phyloP scores from a whole-genome alignment of 208 protist genomes.

The Crithidia sp. region DNA sequence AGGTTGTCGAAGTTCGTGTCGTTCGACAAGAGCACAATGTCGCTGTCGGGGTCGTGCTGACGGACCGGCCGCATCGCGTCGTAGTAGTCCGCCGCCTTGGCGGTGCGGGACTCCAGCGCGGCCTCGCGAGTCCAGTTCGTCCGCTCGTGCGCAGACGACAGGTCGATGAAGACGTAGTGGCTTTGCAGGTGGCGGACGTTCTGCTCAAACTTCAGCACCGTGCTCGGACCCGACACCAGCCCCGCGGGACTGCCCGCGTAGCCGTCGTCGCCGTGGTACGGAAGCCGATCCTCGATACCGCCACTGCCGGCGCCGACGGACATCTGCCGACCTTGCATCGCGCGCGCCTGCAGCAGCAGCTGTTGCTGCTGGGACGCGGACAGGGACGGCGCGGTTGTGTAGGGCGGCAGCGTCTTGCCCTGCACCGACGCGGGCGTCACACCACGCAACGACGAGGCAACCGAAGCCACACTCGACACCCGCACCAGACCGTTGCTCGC shows the following conservation, averaged over 20 bases:
- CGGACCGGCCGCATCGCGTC: constrained; percentile 42
- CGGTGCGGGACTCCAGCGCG: constrained; percentile 26
- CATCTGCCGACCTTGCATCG: neutral
- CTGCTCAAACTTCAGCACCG: constrained; percentile 14
- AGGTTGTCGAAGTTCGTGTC: constrained; percentile 42
- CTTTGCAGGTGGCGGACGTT: constrained; percentile 30
- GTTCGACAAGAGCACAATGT: constrained; percentile 43
- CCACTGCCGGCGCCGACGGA: neutral
- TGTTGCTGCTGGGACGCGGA: neutral
- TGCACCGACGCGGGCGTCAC: neutral
- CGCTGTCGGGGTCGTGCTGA: constrained; percentile 37
- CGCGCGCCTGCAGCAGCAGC: neutral
- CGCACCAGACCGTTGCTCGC: neutral
- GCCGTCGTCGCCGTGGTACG: constrained; percentile 1
- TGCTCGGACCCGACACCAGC: neutral
- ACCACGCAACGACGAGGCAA: constrained; percentile 8
- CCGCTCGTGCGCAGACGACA: constrained; percentile 44
- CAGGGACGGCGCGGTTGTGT: neutral
- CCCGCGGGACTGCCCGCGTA: constrained; percentile 4
- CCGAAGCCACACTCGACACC: constrained; percentile 4
- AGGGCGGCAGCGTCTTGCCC: neutral
- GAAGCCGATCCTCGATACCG: neutral
- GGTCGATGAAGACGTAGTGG: constrained; percentile 52
- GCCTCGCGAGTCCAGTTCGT: constrained; percentile 38
- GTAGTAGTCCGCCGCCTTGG: constrained; percentile 50